Evolutionary conservation across 2,329 filamentous ascomycete species (phyloP), one percentile per base, ranked within the genome.

Genomic region (Pochonia chlamydosporia): DNA sequence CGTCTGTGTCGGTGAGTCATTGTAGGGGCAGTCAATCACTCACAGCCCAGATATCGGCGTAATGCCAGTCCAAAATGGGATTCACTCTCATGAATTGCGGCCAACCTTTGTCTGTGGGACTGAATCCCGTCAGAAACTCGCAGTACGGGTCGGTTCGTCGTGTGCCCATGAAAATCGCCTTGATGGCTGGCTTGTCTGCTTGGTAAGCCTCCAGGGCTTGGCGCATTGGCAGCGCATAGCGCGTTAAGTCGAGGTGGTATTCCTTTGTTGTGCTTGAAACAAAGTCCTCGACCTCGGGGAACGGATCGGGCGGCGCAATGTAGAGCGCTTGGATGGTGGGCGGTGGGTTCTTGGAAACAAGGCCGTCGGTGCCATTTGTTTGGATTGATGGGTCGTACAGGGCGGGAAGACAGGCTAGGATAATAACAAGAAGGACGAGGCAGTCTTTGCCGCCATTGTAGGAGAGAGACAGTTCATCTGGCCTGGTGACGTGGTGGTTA

Each of bases 371-470:
- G 46, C 51, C 43, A 49, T 48, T 23, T 47, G 43, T 26, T 51
- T 52, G 54, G 31, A 60, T 33, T 13, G 61, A 31, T n/a, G 57
- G n/a, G 37, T 59, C 41, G 40, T 53, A 30, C 13, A 59, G 46
- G 36, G 64, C 61, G 18, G 76, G 69, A 46, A 79, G 71, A 55
- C 72, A 76, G 52, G 85, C 84, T 55, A 97, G 83, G 61, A 96
- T 89, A 54, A 97, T 75, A 59, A 96, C 79, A 6, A 97, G 76
- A 16, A 97, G 82, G 45, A 97, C 91, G 16, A 97, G 85, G 60
- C 92, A 97, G 75, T 97, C 93, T 67, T 99, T 99, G 51, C 93
- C 93, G 62, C 93, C 93, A 59, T 99, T 99, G 70, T 96, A 99
- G 48, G 92, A 95, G 54, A 97, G 75, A 5, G 91, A 89, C 51